Conservation (phyloP, 495 filamentous ascomycete genomes). For the Penicillium simplicissimum region DNA sequence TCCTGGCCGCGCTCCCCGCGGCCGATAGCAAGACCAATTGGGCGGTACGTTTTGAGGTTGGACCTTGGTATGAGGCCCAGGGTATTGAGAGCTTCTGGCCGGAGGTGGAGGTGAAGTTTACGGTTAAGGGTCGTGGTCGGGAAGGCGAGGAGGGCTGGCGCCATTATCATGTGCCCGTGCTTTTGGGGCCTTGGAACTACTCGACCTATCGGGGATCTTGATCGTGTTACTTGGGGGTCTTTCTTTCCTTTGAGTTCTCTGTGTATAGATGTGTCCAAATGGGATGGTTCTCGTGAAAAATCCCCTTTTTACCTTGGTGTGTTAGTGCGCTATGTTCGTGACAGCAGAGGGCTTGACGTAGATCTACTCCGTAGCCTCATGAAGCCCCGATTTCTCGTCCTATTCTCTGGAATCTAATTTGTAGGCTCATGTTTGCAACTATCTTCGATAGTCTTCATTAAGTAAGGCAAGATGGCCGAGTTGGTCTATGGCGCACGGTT, state of each 20-base stretch:
- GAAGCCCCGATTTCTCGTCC: not conserved
- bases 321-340: not conserved
- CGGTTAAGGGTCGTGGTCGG: constrained; percentile 57
- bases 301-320: not conserved
- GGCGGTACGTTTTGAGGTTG: constrained; percentile 77
- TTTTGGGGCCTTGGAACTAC: constrained; percentile 89
- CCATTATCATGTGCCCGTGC: constrained; percentile 90
- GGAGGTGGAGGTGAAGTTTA: constrained; percentile 85
- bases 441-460: not conserved
- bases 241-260: not conserved
- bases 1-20: constrained; percentile 44
- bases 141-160: constrained; percentile 62
- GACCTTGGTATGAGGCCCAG: constrained; percentile 68
- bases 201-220: constrained; percentile 82
- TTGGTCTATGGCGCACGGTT: constrained; percentile 41
- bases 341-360: no score
- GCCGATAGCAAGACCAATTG: constrained; percentile 56
- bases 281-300: not conserved
- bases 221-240: not conserved
- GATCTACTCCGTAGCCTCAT: no score
- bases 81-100: constrained; percentile 82
- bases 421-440: constrained; percentile 8
- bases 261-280: constrained; percentile 1
- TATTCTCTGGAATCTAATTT: not conserved
- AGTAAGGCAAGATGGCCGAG: constrained; percentile 41